These are phyloP conservation scores for Glycine soja DNA, from an alignment of 306 rosid genomes.

Conservation along the genomic window DNA sequence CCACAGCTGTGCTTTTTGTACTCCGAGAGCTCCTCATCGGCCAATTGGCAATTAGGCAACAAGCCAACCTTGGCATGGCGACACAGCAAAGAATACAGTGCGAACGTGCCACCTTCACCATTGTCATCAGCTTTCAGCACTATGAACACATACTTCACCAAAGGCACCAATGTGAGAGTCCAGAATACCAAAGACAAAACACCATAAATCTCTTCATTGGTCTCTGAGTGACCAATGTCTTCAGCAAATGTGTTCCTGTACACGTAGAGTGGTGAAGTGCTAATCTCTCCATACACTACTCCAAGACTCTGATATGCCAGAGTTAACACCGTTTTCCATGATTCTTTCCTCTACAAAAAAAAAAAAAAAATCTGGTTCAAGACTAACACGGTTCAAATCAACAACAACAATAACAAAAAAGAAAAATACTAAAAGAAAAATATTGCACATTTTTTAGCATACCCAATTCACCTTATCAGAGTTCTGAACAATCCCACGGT, in stretches of 20 bases:
- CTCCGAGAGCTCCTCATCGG: slow-evolving; percentile 76
- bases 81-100: slow-evolving; percentile 89
- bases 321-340: slow-evolving; percentile 82
- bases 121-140: slow-evolving; percentile 92
- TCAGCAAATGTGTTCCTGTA: slow-evolving; percentile 79
- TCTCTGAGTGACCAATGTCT: slow-evolving; percentile 64
- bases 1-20: slow-evolving; percentile 57
- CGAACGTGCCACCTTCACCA: slow-evolving; percentile 99
- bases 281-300: slow-evolving; percentile 94
- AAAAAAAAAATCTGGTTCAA: no score
- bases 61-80: slow-evolving; percentile 81
- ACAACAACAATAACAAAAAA: background rate
- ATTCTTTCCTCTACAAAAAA: slow-evolving; percentile 57
- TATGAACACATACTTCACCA: slow-evolving; percentile 85
- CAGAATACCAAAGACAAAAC: slow-evolving; percentile 93
- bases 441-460: slow-evolving; percentile 20
- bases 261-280: slow-evolving; percentile 94
- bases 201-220: slow-evolving; percentile 88
- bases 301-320: slow-evolving; percentile 97
- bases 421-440: background rate
- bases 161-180: slow-evolving; percentile 84
- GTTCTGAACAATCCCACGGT: slow-evolving; percentile 55
- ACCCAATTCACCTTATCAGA: slow-evolving; percentile 64
- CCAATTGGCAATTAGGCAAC: slow-evolving; percentile 76
- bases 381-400: slow-evolving; percentile 34